Base-by-base conservation (phyloP, 371 early-diverging fungal species). In the Mortierella sp. region DNA sequence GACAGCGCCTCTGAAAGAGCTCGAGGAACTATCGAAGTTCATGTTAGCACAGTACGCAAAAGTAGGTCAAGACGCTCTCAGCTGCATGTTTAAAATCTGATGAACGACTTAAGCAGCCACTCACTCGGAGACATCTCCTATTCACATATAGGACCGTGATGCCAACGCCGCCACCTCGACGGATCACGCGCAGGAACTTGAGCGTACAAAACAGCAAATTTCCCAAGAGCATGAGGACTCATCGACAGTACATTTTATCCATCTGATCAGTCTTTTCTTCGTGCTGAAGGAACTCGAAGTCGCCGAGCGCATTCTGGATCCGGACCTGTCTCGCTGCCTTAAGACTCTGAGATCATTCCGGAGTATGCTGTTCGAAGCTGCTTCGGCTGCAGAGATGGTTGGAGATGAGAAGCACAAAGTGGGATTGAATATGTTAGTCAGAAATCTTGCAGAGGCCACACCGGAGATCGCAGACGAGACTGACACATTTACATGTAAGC, bases 181-280 rank as follows among this genome's bases (percentile, higher is more conserved):
- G 5, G 39, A 39, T 39, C 39, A 17, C 17, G 39, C 39, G 39
- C 39, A 39, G 4, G 46, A 2, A 42, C 30, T 56, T n/a, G 46
- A n/a, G 17, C 6, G 26, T n/a, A 46, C 26, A 30, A 14, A 47
- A 32, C 27, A n/a, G 56, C 15, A 21, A 17, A 14, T 19, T 39
- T 51, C 47, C 14, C 28, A 42, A 37, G 15, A 23, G 14, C 32
- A 34, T 7, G 31, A 43, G 0, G 50, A 67, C 3, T 26, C 32
- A 5, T 23, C 26, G 0, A 31, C 14, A 4, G 12, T 21, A 5
- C 28, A 47, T 1, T 51, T 50, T 31, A 57, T 64, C 26, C 56
- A 52, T 7, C 46, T 69, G 9, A 50, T 62, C 5, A 56, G 52
- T 5, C 41, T 69, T 21, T 69, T 69, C 41, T 60, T 39, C 39